phyloP scores from a whole-genome alignment of 306 rosid species.

The Acacia acuminata region DNA sequence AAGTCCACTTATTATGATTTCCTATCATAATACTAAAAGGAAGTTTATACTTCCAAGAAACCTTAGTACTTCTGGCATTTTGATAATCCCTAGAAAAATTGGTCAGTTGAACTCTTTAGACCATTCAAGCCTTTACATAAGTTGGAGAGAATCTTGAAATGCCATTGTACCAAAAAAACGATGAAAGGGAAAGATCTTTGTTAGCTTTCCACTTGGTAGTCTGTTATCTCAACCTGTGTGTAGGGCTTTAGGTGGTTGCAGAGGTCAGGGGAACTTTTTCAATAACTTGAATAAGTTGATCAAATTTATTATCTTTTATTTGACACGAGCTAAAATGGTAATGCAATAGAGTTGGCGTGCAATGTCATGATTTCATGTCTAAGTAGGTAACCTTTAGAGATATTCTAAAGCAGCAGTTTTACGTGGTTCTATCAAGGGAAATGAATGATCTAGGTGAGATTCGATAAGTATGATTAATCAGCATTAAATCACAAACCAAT shows the following conservation, averaged over 20 bases:
- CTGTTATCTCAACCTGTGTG: conserved; percentile 17
- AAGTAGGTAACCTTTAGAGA: conserved; percentile 11
- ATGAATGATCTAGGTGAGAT: not conserved
- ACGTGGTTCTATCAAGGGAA: not conserved
- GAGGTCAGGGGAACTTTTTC: not conserved
- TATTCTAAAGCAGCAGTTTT: conserved; percentile 24
- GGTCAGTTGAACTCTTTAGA: not conserved
- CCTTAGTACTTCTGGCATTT: not conserved
- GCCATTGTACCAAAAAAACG: not conserved
- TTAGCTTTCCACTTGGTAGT: conserved; percentile 8
- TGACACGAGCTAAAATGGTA: not conserved
- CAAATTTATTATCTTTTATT: not conserved
- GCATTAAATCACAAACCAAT: not conserved
- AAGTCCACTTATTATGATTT: conserved; percentile 1
- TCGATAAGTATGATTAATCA: not conserved
- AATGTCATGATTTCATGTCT: not conserved
- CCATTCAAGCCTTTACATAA: not conserved
- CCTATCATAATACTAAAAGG: not conserved
- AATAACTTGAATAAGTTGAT: not conserved
- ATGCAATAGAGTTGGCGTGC: not conserved
- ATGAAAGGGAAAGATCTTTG: not conserved
- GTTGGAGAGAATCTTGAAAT: conserved; percentile 5
- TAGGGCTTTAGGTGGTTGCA: conserved; percentile 16
- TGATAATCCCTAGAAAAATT: conserved; percentile 28
- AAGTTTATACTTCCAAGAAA: conserved; percentile 9